Evolutionary conservation across 345 rosid species (phyloP).

Genomic region (Excoecaria cochinchinensis): DNA sequence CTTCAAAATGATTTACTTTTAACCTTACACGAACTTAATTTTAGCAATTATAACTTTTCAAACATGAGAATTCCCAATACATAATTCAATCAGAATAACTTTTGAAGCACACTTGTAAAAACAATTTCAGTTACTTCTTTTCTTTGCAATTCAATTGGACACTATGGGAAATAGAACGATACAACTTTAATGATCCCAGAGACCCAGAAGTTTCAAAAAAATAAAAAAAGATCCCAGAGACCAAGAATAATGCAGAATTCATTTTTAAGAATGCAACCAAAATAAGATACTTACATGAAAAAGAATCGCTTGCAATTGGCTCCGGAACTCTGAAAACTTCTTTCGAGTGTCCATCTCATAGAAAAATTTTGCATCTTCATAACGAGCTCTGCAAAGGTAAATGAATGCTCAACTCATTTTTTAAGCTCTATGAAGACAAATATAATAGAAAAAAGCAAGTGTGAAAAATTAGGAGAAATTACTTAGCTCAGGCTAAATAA

Average conservation of each 20-base stretch:
- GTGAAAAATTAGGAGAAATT: neutral
- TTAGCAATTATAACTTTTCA: no score
- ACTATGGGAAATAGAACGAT: neutral
- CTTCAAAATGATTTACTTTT: neutral
- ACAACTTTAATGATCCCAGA: constrained; percentile 3
- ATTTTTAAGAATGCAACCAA: neutral
- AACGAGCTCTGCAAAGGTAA: constrained; percentile 76
- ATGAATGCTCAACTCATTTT: constrained; percentile 7
- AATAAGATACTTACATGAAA: constrained; percentile 71
- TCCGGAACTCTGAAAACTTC: constrained; percentile 63
- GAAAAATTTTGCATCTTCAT: constrained; percentile 96
- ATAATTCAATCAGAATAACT: neutral
- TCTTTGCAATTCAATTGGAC: neutral
- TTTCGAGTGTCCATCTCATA: constrained; percentile 80
- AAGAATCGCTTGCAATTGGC: constrained; percentile 82
- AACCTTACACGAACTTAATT: neutral
- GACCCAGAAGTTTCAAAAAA: neutral
- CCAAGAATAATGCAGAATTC: neutral
- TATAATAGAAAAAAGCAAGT: neutral
- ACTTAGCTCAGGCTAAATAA: neutral
- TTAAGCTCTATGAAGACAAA: constrained; percentile 14
- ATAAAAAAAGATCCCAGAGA: no score
- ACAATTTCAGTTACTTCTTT: neutral
- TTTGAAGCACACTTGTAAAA: neutral
- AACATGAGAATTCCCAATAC: no score